These are phyloP conservation scores for Phytophthora rubi DNA, from an alignment of 352 stramenopile species.

Conservation along the genomic window DNA sequence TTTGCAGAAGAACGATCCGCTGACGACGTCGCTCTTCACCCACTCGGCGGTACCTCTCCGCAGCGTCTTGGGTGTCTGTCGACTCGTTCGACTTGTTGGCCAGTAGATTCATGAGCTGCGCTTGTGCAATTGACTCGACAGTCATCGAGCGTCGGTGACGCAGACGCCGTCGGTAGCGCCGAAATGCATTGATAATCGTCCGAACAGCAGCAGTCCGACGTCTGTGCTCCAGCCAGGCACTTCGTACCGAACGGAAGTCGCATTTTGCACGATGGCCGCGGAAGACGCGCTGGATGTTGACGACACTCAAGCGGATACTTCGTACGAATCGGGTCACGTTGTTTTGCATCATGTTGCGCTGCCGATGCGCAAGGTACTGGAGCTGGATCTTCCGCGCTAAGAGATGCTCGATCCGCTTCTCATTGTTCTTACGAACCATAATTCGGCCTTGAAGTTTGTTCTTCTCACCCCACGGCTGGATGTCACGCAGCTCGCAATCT, in stretches of 20 bases:
- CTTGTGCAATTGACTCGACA: conserved; percentile 59
- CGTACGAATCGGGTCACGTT: conserved; percentile 47
- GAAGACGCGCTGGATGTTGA: conserved; percentile 66
- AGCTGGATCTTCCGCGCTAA: conserved; percentile 60
- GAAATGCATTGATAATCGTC: conserved; percentile 52
- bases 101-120: conserved; percentile 53
- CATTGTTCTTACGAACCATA: conserved; percentile 49
- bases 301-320: conserved; percentile 33
- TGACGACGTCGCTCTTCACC: conserved; percentile 63
- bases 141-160: conserved; percentile 62
- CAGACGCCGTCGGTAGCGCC: conserved; percentile 49
- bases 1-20: conserved; percentile 56
- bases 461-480: conserved; percentile 32
- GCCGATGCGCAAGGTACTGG: conserved; percentile 54
- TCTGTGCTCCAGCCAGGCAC: conserved; percentile 33
- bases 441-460: conserved; percentile 61
- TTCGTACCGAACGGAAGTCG: conserved; percentile 35
- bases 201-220: conserved; percentile 32
- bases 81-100: conserved; percentile 46
- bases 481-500: conserved; percentile 43
- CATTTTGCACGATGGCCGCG: conserved; percentile 54
- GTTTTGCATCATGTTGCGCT: conserved; percentile 38
- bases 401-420: conserved; percentile 46
- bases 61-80: conserved; percentile 21
- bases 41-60: conserved; percentile 53